Conservation (phyloP, 768 basidiomycete species). For the Solioccasus polychromus region DNA sequence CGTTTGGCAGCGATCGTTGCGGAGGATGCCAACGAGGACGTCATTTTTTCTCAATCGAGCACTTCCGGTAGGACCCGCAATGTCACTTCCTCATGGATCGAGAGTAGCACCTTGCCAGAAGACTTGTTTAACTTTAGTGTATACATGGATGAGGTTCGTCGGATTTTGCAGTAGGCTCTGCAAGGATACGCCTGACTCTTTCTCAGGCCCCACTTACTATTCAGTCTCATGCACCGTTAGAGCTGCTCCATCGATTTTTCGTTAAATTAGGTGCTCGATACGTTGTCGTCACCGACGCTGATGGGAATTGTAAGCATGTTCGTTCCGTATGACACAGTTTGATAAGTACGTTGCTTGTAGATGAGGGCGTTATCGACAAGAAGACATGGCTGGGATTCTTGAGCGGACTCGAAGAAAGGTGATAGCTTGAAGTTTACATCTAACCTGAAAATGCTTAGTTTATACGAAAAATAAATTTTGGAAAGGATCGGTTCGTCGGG, state of each 20-base stretch:
- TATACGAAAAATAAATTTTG: too few species aligned
- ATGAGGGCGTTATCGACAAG: constrained; percentile 91
- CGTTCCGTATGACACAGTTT: background rate
- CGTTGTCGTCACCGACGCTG: constrained; percentile 76
- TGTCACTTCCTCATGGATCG: constrained; percentile 55
- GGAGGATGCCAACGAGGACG: constrained; percentile 61
- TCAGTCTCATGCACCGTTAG: constrained; percentile 80
- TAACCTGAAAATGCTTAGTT: too few species aligned
- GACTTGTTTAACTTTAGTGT: constrained; percentile 80
- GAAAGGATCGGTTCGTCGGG: too few species aligned
- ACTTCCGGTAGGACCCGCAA: constrained; percentile 38
- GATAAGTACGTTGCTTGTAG: constrained; percentile 34
- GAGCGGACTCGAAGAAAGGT: constrained; percentile 65
- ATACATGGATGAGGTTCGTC: constrained; percentile 83
- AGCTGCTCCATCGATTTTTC: constrained; percentile 92
- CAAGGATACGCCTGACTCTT: background rate
- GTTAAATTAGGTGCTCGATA: constrained; percentile 92
- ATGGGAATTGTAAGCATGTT: constrained; percentile 68
- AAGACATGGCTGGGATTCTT: constrained; percentile 92
- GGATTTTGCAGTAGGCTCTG: background rate
- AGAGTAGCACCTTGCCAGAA: constrained; percentile 25
- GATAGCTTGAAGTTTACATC: background rate
- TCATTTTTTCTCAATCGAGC: constrained; percentile 62
- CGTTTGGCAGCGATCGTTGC: constrained; percentile 62
- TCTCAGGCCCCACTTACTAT: constrained; percentile 82